A percentile compares a stretch with the other conserved stretches of the same genome.
Evolutionary conservation across 805 yeast genomes (phyloP).

Genomic region (Lipomyces sp.): DNA sequence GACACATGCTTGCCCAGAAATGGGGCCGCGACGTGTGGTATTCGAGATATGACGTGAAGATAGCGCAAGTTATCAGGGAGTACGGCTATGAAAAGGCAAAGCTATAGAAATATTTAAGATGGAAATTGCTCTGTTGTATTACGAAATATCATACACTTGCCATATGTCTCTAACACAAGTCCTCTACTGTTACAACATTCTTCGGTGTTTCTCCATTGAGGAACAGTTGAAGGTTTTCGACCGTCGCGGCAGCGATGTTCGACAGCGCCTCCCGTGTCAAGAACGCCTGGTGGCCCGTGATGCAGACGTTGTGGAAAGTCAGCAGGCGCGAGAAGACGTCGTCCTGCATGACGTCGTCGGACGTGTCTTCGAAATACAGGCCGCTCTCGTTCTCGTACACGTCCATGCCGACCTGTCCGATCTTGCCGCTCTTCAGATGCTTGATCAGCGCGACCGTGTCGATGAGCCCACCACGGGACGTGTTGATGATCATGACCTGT

Average conservation of each 20-base stretch:
- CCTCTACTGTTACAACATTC: constrained; percentile 7
- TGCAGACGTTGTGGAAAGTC: constrained; percentile 35
- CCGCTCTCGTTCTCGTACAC: constrained; percentile 47
- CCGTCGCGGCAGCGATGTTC: constrained; percentile 31
- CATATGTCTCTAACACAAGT: no score
- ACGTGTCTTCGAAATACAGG: constrained; percentile 32
- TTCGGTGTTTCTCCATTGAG: constrained; percentile 12
- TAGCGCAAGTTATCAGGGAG: constrained; percentile 2
- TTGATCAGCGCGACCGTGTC: constrained; percentile 44
- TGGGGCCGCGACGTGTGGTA: constrained; percentile 3
- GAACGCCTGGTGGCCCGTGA: constrained; percentile 37
- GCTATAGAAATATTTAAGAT: not conserved
- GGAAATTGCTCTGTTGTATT: no score
- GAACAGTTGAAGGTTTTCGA: constrained; percentile 20
- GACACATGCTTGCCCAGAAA: constrained; percentile 3
- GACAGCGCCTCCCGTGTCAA: constrained; percentile 32
- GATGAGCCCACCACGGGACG: constrained; percentile 51
- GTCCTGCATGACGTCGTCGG: constrained; percentile 32
- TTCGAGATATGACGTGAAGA: not conserved
- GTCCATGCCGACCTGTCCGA: constrained; percentile 50
- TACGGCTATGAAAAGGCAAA: not conserved
- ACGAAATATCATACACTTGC: no score
- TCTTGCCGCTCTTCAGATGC: constrained; percentile 42
- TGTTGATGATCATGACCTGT: constrained; percentile 44
- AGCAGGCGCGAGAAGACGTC: constrained; percentile 32